A percentile compares a stretch with the other conserved stretches of the same genome.
Evolutionary conservation across 371 early-diverging fungal genomes (phyloP).

Genomic region (Coemansia sp.): DNA sequence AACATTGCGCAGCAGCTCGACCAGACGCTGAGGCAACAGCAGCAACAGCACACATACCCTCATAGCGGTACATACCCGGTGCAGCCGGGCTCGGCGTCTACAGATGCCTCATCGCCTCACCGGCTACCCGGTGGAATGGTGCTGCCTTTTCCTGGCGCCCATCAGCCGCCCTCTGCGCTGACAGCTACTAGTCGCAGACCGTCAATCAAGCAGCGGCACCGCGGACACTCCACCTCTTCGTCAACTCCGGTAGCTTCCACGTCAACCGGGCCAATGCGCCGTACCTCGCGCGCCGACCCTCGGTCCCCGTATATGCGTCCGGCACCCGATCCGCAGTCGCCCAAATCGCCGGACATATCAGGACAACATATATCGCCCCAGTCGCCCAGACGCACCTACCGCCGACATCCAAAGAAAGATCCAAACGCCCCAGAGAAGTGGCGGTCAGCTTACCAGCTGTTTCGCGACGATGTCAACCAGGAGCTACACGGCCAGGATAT

Average conservation of each 20-base stretch:
- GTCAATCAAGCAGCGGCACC: slow-evolving; percentile 19
- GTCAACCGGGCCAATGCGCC: slow-evolving; percentile 10
- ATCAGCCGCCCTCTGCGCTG: not conserved
- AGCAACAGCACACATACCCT: not conserved
- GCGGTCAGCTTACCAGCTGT: slow-evolving; percentile 53
- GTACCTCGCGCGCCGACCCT: slow-evolving; percentile 29
- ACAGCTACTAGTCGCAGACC: slow-evolving; percentile 6
- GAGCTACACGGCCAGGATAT: slow-evolving; percentile 47
- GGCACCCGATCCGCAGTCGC: slow-evolving; percentile 15
- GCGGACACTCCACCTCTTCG: slow-evolving; percentile 39
- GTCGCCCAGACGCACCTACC: slow-evolving; percentile 46
- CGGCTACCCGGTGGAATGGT: not conserved
- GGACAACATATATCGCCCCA: slow-evolving; percentile 14
- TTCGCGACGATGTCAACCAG: slow-evolving; percentile 51
- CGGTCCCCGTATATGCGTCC: slow-evolving; percentile 37
- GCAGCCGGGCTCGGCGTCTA: slow-evolving; percentile 14
- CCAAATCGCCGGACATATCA: slow-evolving; percentile 12
- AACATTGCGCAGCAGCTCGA: not conserved
- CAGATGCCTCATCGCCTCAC: slow-evolving; percentile 29
- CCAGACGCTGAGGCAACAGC: slow-evolving; percentile 12
- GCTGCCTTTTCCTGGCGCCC: not conserved
- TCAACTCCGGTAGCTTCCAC: slow-evolving; percentile 10
- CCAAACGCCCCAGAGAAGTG: slow-evolving; percentile 53
- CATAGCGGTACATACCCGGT: slow-evolving; percentile 5
- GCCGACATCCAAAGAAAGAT: slow-evolving; percentile 52